Conservation (phyloP, 2,329 filamentous ascomycete genomes). For the Fusarium sp. region DNA sequence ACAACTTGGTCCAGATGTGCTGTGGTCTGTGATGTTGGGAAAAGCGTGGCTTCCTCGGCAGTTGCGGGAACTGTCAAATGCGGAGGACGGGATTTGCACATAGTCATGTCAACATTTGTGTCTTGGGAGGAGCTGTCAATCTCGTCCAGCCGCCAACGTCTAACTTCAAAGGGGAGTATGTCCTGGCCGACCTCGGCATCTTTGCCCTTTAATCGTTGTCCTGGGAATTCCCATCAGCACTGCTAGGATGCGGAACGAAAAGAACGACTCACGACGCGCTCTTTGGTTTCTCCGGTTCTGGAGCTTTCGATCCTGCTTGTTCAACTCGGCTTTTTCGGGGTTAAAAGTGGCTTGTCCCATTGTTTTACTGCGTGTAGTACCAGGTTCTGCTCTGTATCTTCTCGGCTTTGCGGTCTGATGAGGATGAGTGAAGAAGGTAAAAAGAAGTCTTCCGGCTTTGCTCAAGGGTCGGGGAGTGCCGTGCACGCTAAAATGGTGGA, state of each 20-base stretch:
- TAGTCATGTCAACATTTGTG: rapidly evolving
- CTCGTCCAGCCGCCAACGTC: background rate
- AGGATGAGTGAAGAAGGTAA: background rate
- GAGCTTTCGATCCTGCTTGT: background rate
- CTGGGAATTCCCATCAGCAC: background rate
- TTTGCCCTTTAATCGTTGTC: slow-evolving; percentile 3
- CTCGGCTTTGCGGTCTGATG: too few species aligned
- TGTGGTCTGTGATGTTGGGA: too few species aligned
- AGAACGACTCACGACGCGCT: slow-evolving; percentile 1
- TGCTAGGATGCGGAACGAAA: background rate
- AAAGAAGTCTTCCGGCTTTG: too few species aligned
- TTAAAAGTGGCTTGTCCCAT: too few species aligned
- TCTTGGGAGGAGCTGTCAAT: background rate
- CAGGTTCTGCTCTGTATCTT: background rate
- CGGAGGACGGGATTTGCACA: too few species aligned
- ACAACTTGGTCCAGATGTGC: too few species aligned
- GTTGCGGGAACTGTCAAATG: too few species aligned
- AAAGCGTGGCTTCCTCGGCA: too few species aligned
- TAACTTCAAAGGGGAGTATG: background rate
- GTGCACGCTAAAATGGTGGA: too few species aligned
- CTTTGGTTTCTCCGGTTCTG: slow-evolving; percentile 18
- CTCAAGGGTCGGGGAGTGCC: too few species aligned
- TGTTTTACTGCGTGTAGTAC: background rate
- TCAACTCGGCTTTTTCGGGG: background rate
- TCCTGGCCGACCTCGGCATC: background rate